phyloP scores from a whole-genome alignment of 2,329 filamentous ascomycete genomes.

The Sclerotinia sclerotiorum region DNA sequence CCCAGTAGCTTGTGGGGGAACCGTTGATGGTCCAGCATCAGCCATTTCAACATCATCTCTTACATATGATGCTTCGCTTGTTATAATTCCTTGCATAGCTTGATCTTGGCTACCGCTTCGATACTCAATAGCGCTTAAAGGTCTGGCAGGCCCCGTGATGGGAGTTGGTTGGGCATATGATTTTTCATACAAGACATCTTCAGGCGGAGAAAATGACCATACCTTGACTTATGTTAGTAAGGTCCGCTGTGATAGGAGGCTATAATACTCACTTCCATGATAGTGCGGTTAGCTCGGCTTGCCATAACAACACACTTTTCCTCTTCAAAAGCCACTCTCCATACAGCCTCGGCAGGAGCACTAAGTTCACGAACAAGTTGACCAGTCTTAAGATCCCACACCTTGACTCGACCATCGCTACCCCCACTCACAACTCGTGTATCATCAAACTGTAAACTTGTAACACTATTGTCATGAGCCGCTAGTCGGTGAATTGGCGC shows the following conservation, averaged over 20 bases:
- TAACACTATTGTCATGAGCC: constrained; percentile 97
- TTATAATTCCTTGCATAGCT: constrained; percentile 33
- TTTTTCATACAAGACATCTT: constrained; percentile 55
- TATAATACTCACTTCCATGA: constrained; percentile 83
- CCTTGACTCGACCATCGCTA: constrained; percentile 95
- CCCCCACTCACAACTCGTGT: constrained; percentile 93
- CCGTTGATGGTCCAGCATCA: constrained; percentile 38
- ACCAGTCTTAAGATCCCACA: constrained; percentile 94
- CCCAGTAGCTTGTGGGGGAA: constrained; percentile 35
- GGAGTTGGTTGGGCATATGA: constrained; percentile 37
- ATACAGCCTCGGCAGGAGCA: constrained; percentile 89
- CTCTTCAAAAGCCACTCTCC: constrained; percentile 96
- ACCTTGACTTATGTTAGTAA: constrained; percentile 58
- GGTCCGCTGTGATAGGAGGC: neutral
- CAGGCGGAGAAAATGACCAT: constrained; percentile 90
- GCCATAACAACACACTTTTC: constrained; percentile 98
- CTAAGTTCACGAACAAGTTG: constrained; percentile 88
- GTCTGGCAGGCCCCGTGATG: constrained; percentile 31
- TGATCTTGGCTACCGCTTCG: constrained; percentile 33
- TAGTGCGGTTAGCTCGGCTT: constrained; percentile 76
- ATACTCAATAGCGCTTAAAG: constrained; percentile 40
- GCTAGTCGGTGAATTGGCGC: constrained; percentile 90
- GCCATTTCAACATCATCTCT: constrained; percentile 38
- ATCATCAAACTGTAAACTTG: constrained; percentile 95
- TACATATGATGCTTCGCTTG: constrained; percentile 27